These are phyloP conservation scores for Alternaria atra DNA, from an alignment of 2,329 filamentous ascomycete genomes.

Conservation along the genomic window DNA sequence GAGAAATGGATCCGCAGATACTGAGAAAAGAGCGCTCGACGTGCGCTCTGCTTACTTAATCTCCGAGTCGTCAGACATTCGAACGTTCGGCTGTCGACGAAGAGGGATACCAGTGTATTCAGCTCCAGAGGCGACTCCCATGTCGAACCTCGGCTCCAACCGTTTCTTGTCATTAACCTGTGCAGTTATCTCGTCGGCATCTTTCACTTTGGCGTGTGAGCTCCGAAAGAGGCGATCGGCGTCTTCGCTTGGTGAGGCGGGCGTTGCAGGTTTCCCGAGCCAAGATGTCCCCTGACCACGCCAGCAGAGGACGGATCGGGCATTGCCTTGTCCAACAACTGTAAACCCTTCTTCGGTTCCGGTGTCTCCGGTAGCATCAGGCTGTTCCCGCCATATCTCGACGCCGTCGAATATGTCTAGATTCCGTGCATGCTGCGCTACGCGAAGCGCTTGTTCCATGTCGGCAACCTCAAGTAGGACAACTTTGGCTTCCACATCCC, in stretches of 20 bases:
- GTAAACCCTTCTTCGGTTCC: constrained; percentile 25
- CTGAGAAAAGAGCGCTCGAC: neutral
- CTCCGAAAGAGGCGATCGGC: constrained; percentile 5
- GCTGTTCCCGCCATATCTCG: constrained; percentile 77
- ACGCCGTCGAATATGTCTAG: constrained; percentile 51
- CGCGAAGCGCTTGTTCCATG: constrained; percentile 70
- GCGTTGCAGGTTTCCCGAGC: constrained; percentile 25
- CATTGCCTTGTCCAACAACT: constrained; percentile 53
- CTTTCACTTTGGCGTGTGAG: neutral
- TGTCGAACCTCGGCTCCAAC: constrained; percentile 7
- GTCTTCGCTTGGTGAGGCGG: constrained; percentile 1
- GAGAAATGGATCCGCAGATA: no score
- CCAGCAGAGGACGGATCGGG: constrained; percentile 56
- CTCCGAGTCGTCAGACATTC: neutral
- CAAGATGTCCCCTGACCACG: constrained; percentile 42
- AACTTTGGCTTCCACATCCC: constrained; percentile 60
- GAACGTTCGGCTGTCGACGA: neutral
- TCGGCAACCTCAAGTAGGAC: constrained; percentile 78
- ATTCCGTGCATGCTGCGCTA: constrained; percentile 59
- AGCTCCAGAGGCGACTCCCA: neutral
- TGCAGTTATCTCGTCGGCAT: neutral
- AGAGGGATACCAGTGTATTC: neutral
- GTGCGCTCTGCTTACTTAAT: neutral
- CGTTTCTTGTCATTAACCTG: neutral
- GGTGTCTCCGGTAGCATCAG: constrained; percentile 14